phyloP scores from a whole-genome alignment of 805 yeast genomes.

The Blastobotrys americana region DNA sequence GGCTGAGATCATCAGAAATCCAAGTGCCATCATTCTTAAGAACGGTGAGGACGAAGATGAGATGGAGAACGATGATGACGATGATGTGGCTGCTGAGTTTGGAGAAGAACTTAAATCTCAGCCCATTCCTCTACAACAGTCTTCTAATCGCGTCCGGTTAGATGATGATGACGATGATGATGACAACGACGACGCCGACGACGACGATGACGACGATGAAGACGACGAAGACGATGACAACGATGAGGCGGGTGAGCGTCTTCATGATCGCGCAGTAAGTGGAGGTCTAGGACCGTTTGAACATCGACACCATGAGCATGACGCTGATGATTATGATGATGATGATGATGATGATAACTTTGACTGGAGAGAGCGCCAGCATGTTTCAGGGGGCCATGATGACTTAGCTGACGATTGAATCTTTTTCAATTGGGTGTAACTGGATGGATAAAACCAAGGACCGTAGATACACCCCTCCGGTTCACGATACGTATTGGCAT shows the following conservation, averaged over 20 bases:
- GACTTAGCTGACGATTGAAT: too few relatives aligned
- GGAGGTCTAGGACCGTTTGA: slow-evolving; percentile 59
- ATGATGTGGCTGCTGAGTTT: slow-evolving; percentile 14
- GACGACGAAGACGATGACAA: slow-evolving; percentile 25
- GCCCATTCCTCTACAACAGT: slow-evolving; percentile 15
- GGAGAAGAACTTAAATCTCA: slow-evolving; percentile 8
- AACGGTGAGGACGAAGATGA: slow-evolving; percentile 33
- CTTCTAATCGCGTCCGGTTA: slow-evolving; percentile 5
- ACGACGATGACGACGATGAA: slow-evolving; percentile 24
- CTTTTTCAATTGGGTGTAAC: too few relatives aligned
- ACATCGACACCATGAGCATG: slow-evolving; percentile 43
- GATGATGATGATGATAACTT: slow-evolving; percentile 31
- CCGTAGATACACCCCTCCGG: too few relatives aligned
- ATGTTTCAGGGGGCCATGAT: too few relatives aligned
- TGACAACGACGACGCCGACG: slow-evolving; percentile 20
- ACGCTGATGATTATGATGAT: slow-evolving; percentile 54
- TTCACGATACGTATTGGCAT: too few relatives aligned
- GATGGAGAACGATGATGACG: slow-evolving; percentile 30
- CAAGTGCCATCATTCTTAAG: slow-evolving; percentile 30
- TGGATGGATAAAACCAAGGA: too few relatives aligned
- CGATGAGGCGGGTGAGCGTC: slow-evolving; percentile 17
- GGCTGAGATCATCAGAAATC: slow-evolving; percentile 29
- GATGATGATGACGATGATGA: slow-evolving; percentile 17
- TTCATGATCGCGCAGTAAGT: slow-evolving; percentile 11
- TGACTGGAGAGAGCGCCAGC: slow-evolving; percentile 1